Evolutionary conservation across 768 basidiomycete species (phyloP).

Genomic region (Tricholoma hemisulphureum): DNA sequence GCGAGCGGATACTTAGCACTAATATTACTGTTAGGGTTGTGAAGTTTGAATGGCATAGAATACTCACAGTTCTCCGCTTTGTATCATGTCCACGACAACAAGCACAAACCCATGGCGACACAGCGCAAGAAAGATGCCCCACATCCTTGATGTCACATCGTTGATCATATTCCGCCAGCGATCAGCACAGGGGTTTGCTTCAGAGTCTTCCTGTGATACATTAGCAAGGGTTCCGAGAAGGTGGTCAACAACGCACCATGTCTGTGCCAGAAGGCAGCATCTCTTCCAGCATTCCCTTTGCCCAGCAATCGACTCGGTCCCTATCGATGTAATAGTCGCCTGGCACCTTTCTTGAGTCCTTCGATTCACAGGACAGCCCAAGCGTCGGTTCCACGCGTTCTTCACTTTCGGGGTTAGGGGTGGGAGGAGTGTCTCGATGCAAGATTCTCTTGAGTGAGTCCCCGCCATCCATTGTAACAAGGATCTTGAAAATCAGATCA

Average conservation of each 20-base stretch:
- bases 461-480: too few species aligned
- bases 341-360: slow-evolving; percentile 9
- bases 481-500: too few species aligned
- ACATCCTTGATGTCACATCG: too few species aligned
- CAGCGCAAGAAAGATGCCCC: slow-evolving; percentile 1
- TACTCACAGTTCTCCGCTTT: slow-evolving; percentile 25
- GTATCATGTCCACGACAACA: slow-evolving; percentile 13
- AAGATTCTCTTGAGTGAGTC: too few species aligned
- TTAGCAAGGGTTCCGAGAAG: too few species aligned
- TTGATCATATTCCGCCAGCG: slow-evolving; percentile 27
- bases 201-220: neutral
- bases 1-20: slow-evolving; percentile 6
- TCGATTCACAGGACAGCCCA: slow-evolving; percentile 5
- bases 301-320: slow-evolving; percentile 21
- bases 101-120: slow-evolving; percentile 28
- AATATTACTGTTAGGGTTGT: neutral
- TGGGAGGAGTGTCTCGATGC: too few species aligned
- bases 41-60: neutral
- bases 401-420: neutral
- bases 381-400: neutral
- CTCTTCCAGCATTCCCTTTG: too few species aligned
- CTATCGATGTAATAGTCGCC: slow-evolving; percentile 19
- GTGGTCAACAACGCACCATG: too few species aligned
- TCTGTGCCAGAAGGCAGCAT: slow-evolving; percentile 1
- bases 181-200: slow-evolving; percentile 17